Evolutionary conservation across 805 yeast species (phyloP), one percentile per base, ranked within the genome.

Genomic region (Starmera pachycereana): DNA sequence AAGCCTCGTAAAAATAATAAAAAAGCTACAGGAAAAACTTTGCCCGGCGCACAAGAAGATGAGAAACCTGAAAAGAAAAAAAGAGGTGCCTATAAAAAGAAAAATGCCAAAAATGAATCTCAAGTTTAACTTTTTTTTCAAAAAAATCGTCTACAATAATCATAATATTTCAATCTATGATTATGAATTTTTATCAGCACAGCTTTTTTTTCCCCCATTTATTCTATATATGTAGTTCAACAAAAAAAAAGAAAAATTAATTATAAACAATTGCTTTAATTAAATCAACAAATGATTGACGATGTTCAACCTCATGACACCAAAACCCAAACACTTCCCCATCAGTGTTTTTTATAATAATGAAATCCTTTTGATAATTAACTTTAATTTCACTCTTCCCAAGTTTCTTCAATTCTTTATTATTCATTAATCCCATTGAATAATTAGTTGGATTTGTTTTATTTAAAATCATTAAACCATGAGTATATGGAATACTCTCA

Each of bases 251-350:
- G 7, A 22, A 22, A 22, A 22, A 22, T 22, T 22, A 22, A 22
- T 22, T 22, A 22, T 31, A 33, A 16, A 37, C 44, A 38, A 57
- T 50, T 1, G 50, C 49, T 39, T 60, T 60, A 16, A 69, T 51
- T 38, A 69, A 44, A 50, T 77, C 74, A 49, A 64, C 73, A 33
- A 83, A 62, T 48, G 74, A 72, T 35, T 69, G 70, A 56, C 90
- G 66, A 51, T 82, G 89, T 8, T 69, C 74, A 35, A 71, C 78
- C 41, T 81, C 76, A 53, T 80, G 84, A 16, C 83, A 69, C 92
- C 92, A 84, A 37, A 84, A 62, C 1, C 94, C 94, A 56, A 71
- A 83, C 11, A 82, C 79, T 35, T 80, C 84, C 18, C 82, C 87
- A 38, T 72, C 62, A 38, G 79, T 62, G 51, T 77, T 79, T 54